Base-by-base conservation (phyloP, 208 protist genomes). In the Trypanosomatidae sp. region DNA sequence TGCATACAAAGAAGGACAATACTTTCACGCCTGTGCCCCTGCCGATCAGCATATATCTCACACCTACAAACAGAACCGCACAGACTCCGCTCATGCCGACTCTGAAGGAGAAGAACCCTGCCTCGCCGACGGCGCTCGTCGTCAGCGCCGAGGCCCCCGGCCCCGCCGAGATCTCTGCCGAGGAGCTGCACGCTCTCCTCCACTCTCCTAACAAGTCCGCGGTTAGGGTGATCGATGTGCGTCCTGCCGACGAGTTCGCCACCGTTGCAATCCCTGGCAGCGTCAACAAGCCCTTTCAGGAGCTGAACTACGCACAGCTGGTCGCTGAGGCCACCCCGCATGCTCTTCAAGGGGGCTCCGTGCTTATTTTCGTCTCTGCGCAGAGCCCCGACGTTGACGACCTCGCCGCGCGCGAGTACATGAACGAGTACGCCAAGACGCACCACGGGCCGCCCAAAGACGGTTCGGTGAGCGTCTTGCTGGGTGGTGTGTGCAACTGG, bases 301-400 rank as follows among this genome's bases (percentile, higher is more conserved):
- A 86, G 60, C 33, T 85, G 15, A 70, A 78, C 39, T 80, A 72
- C 52, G 49, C 60, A 2, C n/a, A 67, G 58, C 56, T 83, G 17
- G 65, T 41, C 6, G 47, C 30, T 10, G 62, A 72, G 55, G 41
- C 43, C 30, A 30, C 59, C 33, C 52, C 68, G 59, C 58, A 58
- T 30, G 66, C 60, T 36, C 15, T 46, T 30, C 59, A 62, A 52
- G 67, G n/a, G 46, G 62, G 41, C 19, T 47, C n/a, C n/a, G 25
- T 71, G 30, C 53, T 90, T 36, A 73, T 90, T 4, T 90, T 90
- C 69, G 80, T 86, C 0, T 90, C 85, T 2, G 71, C 70, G 60
- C 79, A 87, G 47, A 86, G 80, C 55, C 85, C 85, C 15, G 85
- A 90, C 52, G 58, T 90, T 8, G 85, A 90, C 69, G 85, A 90